Base-by-base conservation (phyloP, 2,329 filamentous ascomycete species). In the Aspergillus costaricaensis region DNA sequence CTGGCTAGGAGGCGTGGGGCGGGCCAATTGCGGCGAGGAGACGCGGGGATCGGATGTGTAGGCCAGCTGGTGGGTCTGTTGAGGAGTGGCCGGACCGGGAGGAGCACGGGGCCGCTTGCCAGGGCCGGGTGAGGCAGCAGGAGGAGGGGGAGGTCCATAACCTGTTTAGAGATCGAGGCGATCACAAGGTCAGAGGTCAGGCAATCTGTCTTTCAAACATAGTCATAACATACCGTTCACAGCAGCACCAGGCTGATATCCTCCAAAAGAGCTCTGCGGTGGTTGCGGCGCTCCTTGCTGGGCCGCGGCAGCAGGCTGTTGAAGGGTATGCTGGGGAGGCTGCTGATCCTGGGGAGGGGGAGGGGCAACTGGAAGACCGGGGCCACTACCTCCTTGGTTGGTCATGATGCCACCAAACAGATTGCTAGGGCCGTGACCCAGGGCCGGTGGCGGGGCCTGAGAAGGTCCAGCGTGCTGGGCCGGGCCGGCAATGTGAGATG, bases 381-480 rank as follows among this genome's bases (percentile, higher is more conserved):
- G 90, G 62, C 91, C 92, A 70, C 89, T 90, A 80, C 94, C 92
- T 70, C 89, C 91, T 76, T 88, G 88, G 66, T 94, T 94, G 58
- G 93, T 88, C 91, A 99, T 98, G 74, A 98, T 96, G 59, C 92
- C 92, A 68, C 92, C 92, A 74, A 99, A 98, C 43, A 98, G 84
- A 72, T 96, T 95, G 75, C 90, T 94, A 58, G 88, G 87, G 25
- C 94, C 93, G 72, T 96, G 91, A 27, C 92, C 91, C 68, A 98
- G 91, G 53, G 91, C 81, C 38, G 88, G 93, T 38, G 95, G 94
- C 62, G 91, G 90, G 64, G 92, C 90, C 78, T 95, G 91, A 52
- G 91, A 88, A 59, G 92, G 90, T 47, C 89, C 91, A 61, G 86
- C 86, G 84, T 95, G 91, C 72, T 90, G 89, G 62, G 89, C 85